These are phyloP conservation scores for Phyllostachys edulis DNA, from an alignment of 176 grass and related monocot genomes.

Conservation along the genomic window DNA sequence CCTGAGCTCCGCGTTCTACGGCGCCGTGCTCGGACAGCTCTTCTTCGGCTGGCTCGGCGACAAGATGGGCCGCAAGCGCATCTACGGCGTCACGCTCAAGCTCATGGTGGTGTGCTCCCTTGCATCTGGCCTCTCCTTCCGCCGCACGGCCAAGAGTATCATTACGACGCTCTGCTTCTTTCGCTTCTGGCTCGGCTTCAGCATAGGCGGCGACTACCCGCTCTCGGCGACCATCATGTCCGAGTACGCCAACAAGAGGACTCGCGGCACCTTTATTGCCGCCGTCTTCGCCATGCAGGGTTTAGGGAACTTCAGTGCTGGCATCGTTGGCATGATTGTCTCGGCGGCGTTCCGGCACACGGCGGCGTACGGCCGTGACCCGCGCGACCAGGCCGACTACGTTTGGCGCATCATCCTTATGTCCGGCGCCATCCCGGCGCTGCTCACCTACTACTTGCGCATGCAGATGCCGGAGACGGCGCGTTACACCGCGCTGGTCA, in stretches of 20 bases:
- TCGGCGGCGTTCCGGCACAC: background rate
- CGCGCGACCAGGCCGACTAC: slow-evolving; percentile 29
- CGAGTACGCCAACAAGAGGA: slow-evolving; percentile 65
- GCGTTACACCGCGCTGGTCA: slow-evolving; percentile 68
- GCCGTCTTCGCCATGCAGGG: slow-evolving; percentile 81
- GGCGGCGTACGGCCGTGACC: no score
- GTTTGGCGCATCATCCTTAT: slow-evolving; percentile 67
- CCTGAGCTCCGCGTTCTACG: background rate
- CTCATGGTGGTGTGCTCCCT: slow-evolving; percentile 66
- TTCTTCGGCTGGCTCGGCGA: slow-evolving; percentile 87
- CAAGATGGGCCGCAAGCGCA: slow-evolving; percentile 58
- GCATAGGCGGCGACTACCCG: slow-evolving; percentile 89
- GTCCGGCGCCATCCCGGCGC: slow-evolving; percentile 68
- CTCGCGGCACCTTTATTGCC: slow-evolving; percentile 68
- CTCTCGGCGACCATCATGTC: slow-evolving; percentile 77
- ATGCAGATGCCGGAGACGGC: slow-evolving; percentile 83
- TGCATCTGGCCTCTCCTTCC: slow-evolving; percentile 71
- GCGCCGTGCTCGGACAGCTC: slow-evolving; percentile 46
- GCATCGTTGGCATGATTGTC: slow-evolving; percentile 32
- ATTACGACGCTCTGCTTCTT: slow-evolving; percentile 85
- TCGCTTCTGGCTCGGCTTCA: slow-evolving; percentile 82
- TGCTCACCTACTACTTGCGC: slow-evolving; percentile 71
- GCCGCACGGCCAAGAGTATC: slow-evolving; percentile 35
- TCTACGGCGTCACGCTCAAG: slow-evolving; percentile 61
- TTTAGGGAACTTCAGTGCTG: slow-evolving; percentile 47